Base-by-base conservation (phyloP, 805 yeast genomes). In the Yarrowia osloensis region DNA sequence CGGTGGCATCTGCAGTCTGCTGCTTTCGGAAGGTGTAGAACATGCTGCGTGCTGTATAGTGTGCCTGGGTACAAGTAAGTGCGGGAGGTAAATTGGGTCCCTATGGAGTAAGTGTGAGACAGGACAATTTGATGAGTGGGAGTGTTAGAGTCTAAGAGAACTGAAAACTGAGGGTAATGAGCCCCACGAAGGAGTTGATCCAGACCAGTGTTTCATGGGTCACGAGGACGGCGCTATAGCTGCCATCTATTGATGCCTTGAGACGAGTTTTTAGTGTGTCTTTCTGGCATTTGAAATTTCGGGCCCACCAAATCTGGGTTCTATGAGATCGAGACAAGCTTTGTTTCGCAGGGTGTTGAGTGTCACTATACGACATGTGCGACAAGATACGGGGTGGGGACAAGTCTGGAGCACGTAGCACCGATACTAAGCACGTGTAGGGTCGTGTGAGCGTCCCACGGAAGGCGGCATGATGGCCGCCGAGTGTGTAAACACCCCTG, bases 31-130 rank as follows among this genome's bases (percentile, higher is more conserved):
- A 54, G 42, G 42, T 35, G 61, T 17, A 31, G 40, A 50, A 50
- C 57, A 31, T 15, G 39, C 28, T 21, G 37, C 7, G 42, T 35
- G 44, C 42, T 35, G 28, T 21, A 31, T 17, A 44, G 47, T 42
- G 44, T 39, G 44, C 19, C n/a, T n/a, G n/a, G n/a, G 44, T 7
- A 5, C 21, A n/a, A 42, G 8, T 5, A 28, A 11, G 55, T 50
- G 19, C 17, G 19, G 39, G 57, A 33, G 40, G 44, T 54, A 54
- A 54, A 54, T 54, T 35, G 61, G 44, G 24, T 35, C 61, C 44
- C 29, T 17, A 54, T 52, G 13, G 59, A 13, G 39, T 19, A 50
- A 19, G 55, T 50, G 24, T 11, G 24, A 31, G 52, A 12, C 35
- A 22, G 15, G n/a, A n/a, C n/a, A n/a, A n/a, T n/a, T n/a, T n/a